phyloP scores from a whole-genome alignment of 1,139 yeast genomes.

The Candida sp. region DNA sequence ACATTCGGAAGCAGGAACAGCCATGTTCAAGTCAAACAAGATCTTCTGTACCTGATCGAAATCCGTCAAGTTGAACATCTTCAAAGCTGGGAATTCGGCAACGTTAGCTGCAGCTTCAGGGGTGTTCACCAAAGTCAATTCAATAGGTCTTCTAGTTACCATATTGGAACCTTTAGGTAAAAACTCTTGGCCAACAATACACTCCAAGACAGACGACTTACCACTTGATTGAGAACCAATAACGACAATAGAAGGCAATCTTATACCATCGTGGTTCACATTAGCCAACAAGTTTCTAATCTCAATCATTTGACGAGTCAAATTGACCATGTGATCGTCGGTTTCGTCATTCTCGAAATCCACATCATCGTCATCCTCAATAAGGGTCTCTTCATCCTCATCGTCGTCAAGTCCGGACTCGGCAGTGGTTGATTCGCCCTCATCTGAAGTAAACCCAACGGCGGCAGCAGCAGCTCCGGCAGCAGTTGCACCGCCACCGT shows the following conservation, averaged over 20 bases:
- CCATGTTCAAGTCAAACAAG: constrained; percentile 85
- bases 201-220: constrained; percentile 90
- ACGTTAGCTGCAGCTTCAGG: constrained; percentile 83
- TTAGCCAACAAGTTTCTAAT: constrained; percentile 79
- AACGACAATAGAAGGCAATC: constrained; percentile 93
- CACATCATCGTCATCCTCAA: constrained; percentile 40
- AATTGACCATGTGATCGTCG: constrained; percentile 78
- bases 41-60: constrained; percentile 88
- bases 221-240: constrained; percentile 99
- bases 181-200: constrained; percentile 94
- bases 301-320: constrained; percentile 97
- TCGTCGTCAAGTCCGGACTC: constrained; percentile 22
- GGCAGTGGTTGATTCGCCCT: constrained; percentile 22
- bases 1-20: constrained; percentile 86
- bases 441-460: constrained; percentile 41
- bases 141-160: constrained; percentile 97
- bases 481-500: constrained; percentile 40
- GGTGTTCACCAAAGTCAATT: constrained; percentile 87
- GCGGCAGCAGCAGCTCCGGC: constrained; percentile 53
- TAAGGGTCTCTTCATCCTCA: constrained; percentile 35
- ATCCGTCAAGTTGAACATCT: constrained; percentile 81
- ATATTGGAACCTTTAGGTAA: constrained; percentile 93
- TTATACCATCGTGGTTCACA: constrained; percentile 80
- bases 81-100: constrained; percentile 94
- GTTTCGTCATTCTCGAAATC: constrained; percentile 55